Conservation (phyloP, 2,329 filamentous ascomycete species). For the Nakataea oryzae region DNA sequence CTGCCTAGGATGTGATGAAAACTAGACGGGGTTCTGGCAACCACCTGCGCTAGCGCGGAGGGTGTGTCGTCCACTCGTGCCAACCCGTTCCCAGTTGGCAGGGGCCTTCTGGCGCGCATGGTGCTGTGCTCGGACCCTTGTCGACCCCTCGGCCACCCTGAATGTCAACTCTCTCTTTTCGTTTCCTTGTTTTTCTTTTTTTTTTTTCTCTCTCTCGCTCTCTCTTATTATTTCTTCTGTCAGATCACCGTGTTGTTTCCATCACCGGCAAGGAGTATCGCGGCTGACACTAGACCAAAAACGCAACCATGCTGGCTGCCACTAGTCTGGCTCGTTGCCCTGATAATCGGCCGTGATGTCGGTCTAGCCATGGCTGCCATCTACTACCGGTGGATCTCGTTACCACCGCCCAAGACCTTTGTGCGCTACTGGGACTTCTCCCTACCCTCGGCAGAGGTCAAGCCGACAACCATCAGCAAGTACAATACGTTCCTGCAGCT, state of each 20-base stretch:
- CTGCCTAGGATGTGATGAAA: not conserved
- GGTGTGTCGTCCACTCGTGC: not conserved
- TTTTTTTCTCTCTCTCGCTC: not conserved
- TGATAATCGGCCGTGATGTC: slow-evolving; percentile 83
- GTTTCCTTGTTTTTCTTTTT: not conserved
- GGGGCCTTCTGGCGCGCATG: not conserved
- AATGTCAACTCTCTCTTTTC: not conserved
- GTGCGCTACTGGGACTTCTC: slow-evolving; percentile 95
- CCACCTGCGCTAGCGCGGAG: not conserved
- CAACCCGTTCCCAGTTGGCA: not conserved
- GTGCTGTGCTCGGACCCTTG: slow-evolving; percentile 1
- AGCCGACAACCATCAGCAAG: slow-evolving; percentile 75
- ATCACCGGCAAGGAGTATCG: not conserved
- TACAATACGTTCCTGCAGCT: slow-evolving; percentile 92
- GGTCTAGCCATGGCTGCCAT: slow-evolving; percentile 77
- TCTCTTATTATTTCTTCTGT: not conserved
- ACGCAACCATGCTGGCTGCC: not conserved
- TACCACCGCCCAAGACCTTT: slow-evolving; percentile 90
- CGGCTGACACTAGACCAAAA: not conserved
- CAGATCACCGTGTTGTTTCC: not conserved
- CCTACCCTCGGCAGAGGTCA: slow-evolving; percentile 75
- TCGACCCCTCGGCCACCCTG: not conserved
- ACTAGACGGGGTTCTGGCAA: not conserved
- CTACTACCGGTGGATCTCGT: slow-evolving; percentile 91
- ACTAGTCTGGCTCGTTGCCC: slow-evolving; percentile 71